phyloP scores from a whole-genome alignment of 371 early-diverging fungal genomes.

The Basidiobolus meristosporus region DNA sequence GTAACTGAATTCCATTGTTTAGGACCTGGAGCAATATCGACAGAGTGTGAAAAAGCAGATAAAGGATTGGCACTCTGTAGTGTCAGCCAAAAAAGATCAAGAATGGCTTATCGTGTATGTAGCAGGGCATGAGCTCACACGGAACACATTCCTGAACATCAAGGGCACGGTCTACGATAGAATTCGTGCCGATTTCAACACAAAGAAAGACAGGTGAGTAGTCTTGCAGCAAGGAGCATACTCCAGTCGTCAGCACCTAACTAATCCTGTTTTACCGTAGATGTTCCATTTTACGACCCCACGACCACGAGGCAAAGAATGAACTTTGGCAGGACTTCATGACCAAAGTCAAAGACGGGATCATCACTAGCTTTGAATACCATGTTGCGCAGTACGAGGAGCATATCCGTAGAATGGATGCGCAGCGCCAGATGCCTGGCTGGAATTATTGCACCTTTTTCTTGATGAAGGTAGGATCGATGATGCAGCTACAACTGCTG shows the following conservation, averaged over 20 bases:
- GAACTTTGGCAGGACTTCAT: constrained; percentile 60
- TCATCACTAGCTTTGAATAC: constrained; percentile 57
- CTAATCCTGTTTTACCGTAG: too few relatives aligned
- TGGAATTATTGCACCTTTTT: constrained; percentile 97
- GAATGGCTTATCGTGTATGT: constrained; percentile 87
- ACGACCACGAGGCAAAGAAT: too few relatives aligned
- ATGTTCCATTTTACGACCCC: too few relatives aligned
- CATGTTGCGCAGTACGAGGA: constrained; percentile 67
- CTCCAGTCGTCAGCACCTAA: too few relatives aligned
- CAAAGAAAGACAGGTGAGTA: constrained; percentile 39
- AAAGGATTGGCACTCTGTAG: constrained; percentile 61
- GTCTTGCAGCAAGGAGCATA: neutral
- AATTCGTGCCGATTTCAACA: constrained; percentile 70
- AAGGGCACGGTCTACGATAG: constrained; percentile 64
- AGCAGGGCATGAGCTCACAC: constrained; percentile 34
- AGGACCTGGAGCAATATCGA: constrained; percentile 76
- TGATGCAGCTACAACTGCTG: neutral
- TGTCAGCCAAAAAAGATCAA: constrained; percentile 59
- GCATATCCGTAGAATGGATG: constrained; percentile 71
- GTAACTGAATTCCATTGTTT: neutral
- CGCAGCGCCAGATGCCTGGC: constrained; percentile 82
- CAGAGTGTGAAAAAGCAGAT: constrained; percentile 48
- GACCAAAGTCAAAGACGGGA: constrained; percentile 56
- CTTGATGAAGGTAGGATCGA: constrained; percentile 45
- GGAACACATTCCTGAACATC: constrained; percentile 33